Base-by-base conservation (phyloP, 768 basidiomycete genomes). In the Calocybe indica region DNA sequence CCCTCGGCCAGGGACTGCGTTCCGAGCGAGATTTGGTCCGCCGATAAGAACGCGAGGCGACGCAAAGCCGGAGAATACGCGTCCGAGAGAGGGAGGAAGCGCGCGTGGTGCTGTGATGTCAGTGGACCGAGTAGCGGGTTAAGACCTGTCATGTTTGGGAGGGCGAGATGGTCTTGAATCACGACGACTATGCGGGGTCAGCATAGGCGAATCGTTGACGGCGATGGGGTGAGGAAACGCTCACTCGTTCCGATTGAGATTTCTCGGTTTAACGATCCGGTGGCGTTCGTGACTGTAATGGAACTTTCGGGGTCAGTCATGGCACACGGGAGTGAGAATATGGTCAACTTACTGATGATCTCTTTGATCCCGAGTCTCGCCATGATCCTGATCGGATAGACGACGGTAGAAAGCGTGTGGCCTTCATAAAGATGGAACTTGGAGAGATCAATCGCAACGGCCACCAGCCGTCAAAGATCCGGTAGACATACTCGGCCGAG, bases 371-470 rank as follows among this genome's bases (percentile, higher is more conserved):
- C 92, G 22, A 94, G 67, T 53, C 71, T 73, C 38, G 87, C 83
- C 81, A 93, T 83, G 31, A 86, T 70, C 45, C 88, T 76, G 47
- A 93, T 80, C 8, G 91, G 89, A 58, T 85, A 91, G 12, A 83
- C 78, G 11, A 90, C 84, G 5, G 79, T 78, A 6, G 76, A 62
- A 37, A 91, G 68, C 22, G 72, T 62, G 57, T 92, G 82, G 2
- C 92, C 92, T 66, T 95, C 92, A 54, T 93, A 95, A 1, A 80
- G 74, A 62, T 92, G 90, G 56, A 92, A 87, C 88, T 91, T 55
- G 46, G 45, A 47, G 45, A 47, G 32, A 49, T 39, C 39, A 34
- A 38, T 38, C 12, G 1, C 37, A 44, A 40, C 28, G 37, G 35
- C 42, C 12, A 38, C 30, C 8, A 14, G 7, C 11, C 22, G 34